Evolutionary conservation across 768 basidiomycete species (phyloP).

Genomic region (Brasilioporus rufonigricans): DNA sequence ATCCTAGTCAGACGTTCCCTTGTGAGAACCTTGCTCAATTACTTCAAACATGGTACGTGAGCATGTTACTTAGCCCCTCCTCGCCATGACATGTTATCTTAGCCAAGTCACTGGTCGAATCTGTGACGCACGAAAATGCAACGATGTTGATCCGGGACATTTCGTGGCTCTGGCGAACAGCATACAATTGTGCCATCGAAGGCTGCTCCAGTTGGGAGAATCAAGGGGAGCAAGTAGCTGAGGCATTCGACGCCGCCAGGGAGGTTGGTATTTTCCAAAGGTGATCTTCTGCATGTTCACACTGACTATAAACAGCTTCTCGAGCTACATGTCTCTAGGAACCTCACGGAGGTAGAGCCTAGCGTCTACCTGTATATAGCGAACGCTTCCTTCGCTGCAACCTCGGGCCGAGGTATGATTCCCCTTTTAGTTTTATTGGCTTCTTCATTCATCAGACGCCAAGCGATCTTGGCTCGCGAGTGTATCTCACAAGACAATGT

Average conservation of each 20-base stretch:
- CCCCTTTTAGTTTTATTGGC: conserved; percentile 9
- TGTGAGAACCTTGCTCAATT: conserved; percentile 61
- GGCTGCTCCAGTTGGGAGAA: conserved; percentile 79
- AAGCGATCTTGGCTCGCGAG: conserved; percentile 51
- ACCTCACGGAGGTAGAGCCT: conserved; percentile 61
- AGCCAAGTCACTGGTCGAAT: conserved; percentile 60
- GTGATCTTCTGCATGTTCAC: conserved; percentile 1
- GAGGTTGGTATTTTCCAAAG: conserved; percentile 45
- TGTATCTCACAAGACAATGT: conserved; percentile 36
- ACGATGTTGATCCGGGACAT: conserved; percentile 66
- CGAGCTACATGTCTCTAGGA: conserved; percentile 55
- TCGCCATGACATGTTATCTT: conserved; percentile 15
- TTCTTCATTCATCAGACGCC: conserved; percentile 5
- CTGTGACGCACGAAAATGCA: conserved; percentile 31
- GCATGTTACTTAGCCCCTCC: not conserved
- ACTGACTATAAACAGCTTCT: conserved; percentile 48
- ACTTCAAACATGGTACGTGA: conserved; percentile 64
- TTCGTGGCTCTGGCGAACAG: conserved; percentile 87
- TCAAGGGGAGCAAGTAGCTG: conserved; percentile 59
- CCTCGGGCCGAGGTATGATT: conserved; percentile 65
- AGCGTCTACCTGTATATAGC: conserved; percentile 62
- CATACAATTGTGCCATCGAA: conserved; percentile 82
- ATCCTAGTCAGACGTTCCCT: conserved; percentile 36
- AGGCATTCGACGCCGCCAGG: conserved; percentile 68
- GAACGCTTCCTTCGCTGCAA: conserved; percentile 69